Base-by-base conservation (phyloP, 2,329 filamentous ascomycete species). In the Colletotrichum acutatum region DNA sequence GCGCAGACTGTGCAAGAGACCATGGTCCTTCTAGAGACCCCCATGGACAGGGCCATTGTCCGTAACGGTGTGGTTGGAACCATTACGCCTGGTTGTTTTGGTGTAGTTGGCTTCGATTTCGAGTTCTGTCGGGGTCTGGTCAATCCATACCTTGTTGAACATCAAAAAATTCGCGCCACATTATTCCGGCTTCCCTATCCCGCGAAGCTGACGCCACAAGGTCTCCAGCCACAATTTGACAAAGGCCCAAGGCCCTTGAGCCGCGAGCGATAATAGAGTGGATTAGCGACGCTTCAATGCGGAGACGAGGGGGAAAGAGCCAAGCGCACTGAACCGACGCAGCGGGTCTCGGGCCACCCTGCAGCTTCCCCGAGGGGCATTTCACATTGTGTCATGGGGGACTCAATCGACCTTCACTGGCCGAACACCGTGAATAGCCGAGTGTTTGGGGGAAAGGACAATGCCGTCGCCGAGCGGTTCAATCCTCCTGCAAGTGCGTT, bases 1-100 rank as follows among this genome's bases (percentile, higher is more conserved):
- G 88, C 86, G 80, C 88, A 90, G 63, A 85, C 72, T 16, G 86
- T 78, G 77, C 88, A 90, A 19, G 42, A 22, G 64, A 84, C 76
- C 11, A 86, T 76, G 63, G 81, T 80, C 46, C 79, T 81, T 66
- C 79, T 82, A 24, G 76, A 69, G 66, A 81, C 69, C 70, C 78
- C 74, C 52, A 82, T 74, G 62, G 78, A 77, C 75, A 80, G 72
- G 28, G 79, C 77, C 72, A 83, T 75, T 66, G 77, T 78, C 74
- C 79, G 62, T 26, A 63, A 59, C 11, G 68, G 60, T 16, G 24
- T n/a, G 4, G 57, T 61, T 52, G 67, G 28, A 59, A 60, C 66
- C 71, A 73, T 73, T 61, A 37, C 49, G 7, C 34, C 16, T 26
- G 61, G 24, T 49, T 22, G 56, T 24, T 49, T 14, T 30, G 42